Percentiles rank a stretch among this genome's conserved stretches.
Evolutionary conservation across 495 filamentous ascomycete genomes (phyloP).

Genomic region (Elasticomyces elasticus): DNA sequence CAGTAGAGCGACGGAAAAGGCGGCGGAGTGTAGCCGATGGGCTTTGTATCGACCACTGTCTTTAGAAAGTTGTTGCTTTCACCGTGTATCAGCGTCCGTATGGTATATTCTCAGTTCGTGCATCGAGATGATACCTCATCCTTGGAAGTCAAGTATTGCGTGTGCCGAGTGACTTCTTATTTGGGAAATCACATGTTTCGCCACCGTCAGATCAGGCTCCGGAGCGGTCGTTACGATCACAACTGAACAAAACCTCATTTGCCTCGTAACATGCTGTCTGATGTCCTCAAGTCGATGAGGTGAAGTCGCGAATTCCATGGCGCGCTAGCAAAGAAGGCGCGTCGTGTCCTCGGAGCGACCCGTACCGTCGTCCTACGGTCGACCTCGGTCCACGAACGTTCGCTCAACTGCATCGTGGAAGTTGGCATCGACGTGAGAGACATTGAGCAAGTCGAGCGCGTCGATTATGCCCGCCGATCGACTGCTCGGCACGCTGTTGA

Average conservation of each 20-base stretch:
- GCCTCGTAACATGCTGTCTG: too few species aligned
- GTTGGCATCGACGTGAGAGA: background rate
- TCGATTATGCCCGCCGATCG: conserved; percentile 31
- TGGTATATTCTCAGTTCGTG: background rate
- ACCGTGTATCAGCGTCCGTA: background rate
- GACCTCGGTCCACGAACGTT: too few species aligned
- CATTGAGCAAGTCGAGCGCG: background rate
- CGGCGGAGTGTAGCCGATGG: conserved; percentile 60
- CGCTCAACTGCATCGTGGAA: background rate
- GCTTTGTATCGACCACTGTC: conserved; percentile 39
- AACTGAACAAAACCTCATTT: too few species aligned
- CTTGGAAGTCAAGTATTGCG: background rate
- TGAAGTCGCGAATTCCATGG: background rate
- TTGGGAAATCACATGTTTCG: too few species aligned
- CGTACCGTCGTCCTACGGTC: too few species aligned
- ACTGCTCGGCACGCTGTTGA: conserved; percentile 32
- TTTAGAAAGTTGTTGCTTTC: conserved; percentile 14
- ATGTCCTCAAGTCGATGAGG: background rate
- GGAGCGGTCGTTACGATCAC: too few species aligned
- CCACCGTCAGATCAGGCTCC: too few species aligned
- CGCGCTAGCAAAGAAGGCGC: background rate
- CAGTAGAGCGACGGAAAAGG: conserved; percentile 83
- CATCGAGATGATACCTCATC: conserved; percentile 1
- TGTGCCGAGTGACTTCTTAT: too few species aligned
- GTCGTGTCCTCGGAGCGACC: background rate